Base-by-base conservation (phyloP, 2,329 filamentous ascomycete genomes). In the Verticillium klebahnii region DNA sequence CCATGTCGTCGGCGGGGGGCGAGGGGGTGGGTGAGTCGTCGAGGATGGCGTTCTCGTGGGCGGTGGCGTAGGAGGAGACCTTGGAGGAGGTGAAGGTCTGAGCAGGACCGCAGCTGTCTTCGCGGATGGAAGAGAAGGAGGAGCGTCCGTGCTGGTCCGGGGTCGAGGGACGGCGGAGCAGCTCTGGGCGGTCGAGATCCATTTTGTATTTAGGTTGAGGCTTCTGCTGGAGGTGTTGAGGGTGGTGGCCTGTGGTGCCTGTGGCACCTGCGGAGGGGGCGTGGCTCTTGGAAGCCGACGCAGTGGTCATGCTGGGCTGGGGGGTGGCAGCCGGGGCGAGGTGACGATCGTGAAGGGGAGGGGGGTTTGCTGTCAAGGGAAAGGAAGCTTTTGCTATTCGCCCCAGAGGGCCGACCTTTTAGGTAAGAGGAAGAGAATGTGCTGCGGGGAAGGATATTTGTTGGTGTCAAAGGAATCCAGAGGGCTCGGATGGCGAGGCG, bases 61-160 rank as follows among this genome's bases (percentile, higher is more conserved):
- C 72, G 61, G 76, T 73, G 56, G 77, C 77, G 69, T 86, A 87
- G 61, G 83, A 85, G 39, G 86, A 88, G 64, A 87, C 75, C 72
- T 87, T 88, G 70, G 84, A 83, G 60, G 81, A 81, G 58, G 85
- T 88, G 66, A 89, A 89, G 61, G 82, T 84, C 76, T 89, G 86
- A 61, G 83, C 81, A 34, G 87, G 74, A 63, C 82, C 81, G 67
- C 80, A 78, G 69, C 85, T 83, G 71, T 83, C 82, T 76, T 87
- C 85, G 64, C 85, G 79, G 63, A 87, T 84, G 56, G 85, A 87
- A 34, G 85, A 87, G 74, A 87, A 87, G 62, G 85, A 87, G 34
- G 82, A 82, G 63, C 84, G 81, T 65, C 72, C 73, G 62, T 70
- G 71, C 64, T 73, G 74, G 66, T 77, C 73, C 60, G 73, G 73